Conservation (phyloP, 768 basidiomycete genomes). For the Boletales sp. region DNA sequence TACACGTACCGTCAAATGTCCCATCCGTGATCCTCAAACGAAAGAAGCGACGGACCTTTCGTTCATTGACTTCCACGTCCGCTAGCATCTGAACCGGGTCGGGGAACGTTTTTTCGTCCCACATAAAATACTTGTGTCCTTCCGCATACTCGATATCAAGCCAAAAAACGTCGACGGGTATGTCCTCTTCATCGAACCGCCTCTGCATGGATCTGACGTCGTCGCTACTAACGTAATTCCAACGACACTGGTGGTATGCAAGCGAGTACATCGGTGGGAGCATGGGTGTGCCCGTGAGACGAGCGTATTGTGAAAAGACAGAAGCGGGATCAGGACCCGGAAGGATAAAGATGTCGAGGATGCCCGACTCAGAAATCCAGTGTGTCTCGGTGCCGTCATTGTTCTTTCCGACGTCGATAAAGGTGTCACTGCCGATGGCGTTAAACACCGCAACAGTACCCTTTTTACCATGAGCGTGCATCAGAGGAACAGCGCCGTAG, state of each 20-base stretch:
- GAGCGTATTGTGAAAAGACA: constrained; percentile 81
- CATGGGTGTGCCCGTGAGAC: constrained; percentile 79
- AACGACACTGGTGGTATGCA: constrained; percentile 96
- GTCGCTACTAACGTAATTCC: constrained; percentile 93
- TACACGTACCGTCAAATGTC: constrained; percentile 28
- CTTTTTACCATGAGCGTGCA: constrained; percentile 87
- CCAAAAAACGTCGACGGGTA: constrained; percentile 97
- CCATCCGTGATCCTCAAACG: neutral
- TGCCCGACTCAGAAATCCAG: constrained; percentile 97
- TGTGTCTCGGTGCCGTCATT: constrained; percentile 75
- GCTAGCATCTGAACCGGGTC: constrained; percentile 93
- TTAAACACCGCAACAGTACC: constrained; percentile 92
- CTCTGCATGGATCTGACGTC: constrained; percentile 83
- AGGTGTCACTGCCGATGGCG: constrained; percentile 86
- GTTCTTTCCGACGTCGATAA: constrained; percentile 79
- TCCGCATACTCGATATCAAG: constrained; percentile 94
- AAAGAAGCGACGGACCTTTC: constrained; percentile 57
- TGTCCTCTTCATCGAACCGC: constrained; percentile 90
- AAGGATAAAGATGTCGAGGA: constrained; percentile 89
- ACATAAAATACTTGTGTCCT: constrained; percentile 96
- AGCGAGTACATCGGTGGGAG: constrained; percentile 91
- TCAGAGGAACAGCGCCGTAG: constrained; percentile 88
- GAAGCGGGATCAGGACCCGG: constrained; percentile 85
- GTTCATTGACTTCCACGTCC: constrained; percentile 76
- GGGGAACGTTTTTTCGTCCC: constrained; percentile 90